phyloP scores from a whole-genome alignment of 1,284 basidiomycete species.

The Rhodofomes roseus region DNA sequence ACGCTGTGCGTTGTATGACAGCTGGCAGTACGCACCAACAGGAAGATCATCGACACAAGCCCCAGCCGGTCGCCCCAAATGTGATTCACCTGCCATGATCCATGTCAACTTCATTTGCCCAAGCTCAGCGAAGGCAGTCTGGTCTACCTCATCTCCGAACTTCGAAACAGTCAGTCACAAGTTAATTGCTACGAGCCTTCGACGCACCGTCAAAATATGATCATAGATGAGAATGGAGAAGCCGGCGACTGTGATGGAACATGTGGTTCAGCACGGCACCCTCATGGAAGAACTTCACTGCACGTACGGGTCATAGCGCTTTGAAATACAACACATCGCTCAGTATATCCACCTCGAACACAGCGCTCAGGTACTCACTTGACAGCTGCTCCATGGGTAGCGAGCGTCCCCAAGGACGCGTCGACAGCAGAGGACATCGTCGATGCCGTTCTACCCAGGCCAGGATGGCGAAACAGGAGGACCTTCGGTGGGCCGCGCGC shows the following conservation, averaged over 20 bases:
- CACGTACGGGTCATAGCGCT: conserved; percentile 28
- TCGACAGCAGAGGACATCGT: conserved; percentile 21
- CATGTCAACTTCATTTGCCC: not conserved
- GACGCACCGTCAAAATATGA: conserved; percentile 26
- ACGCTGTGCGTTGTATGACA: not conserved
- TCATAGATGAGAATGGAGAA: conserved; percentile 28
- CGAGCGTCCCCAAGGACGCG: conserved; percentile 20
- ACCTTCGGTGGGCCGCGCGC: not conserved
- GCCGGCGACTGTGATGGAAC: conserved; percentile 21
- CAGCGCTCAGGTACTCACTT: conserved; percentile 20
- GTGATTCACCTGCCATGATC: conserved; percentile 18
- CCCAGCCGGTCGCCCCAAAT: conserved; percentile 25
- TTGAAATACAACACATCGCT: conserved; percentile 5
- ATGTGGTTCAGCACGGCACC: not conserved
- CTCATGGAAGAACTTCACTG: not conserved
- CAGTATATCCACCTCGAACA: not conserved
- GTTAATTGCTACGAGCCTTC: too few relatives aligned
- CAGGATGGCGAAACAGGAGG: conserved; percentile 4
- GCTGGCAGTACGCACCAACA: conserved; percentile 19
- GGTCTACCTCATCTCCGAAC: conserved; percentile 26
- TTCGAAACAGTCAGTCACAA: conserved; percentile 6
- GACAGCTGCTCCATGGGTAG: conserved; percentile 23
- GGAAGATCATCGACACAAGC: conserved; percentile 27
- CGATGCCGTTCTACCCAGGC: conserved; percentile 16
- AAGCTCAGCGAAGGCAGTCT: not conserved